These are phyloP conservation scores for Carex parvula DNA, from an alignment of 176 grass and related monocot genomes.

Conservation along the genomic window DNA sequence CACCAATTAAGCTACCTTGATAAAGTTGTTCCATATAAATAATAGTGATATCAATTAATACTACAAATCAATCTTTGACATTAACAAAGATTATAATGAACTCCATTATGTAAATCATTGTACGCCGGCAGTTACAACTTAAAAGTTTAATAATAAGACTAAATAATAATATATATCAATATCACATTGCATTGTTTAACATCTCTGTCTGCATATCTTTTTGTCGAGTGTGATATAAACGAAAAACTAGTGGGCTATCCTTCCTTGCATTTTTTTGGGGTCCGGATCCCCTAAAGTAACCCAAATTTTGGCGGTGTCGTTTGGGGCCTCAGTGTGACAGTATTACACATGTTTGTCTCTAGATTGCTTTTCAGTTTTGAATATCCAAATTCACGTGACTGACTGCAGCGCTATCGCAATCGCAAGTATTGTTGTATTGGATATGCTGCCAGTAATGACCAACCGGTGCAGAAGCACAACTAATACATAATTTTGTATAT, in stretches of 20 bases:
- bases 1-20: neutral
- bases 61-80: neutral
- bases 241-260: neutral
- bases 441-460: neutral
- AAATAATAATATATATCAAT: neutral
- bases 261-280: neutral
- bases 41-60: neutral
- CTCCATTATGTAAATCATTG: no score
- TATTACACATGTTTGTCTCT: slow-evolving; percentile 1
- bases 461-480: neutral
- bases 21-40: neutral
- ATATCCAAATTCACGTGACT: slow-evolving; percentile 22
- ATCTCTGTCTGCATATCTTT: neutral
- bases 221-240: neutral
- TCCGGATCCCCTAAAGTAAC: no score
- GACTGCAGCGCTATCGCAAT: neutral
- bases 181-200: neutral
- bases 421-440: slow-evolving; percentile 9
- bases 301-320: neutral
- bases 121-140: neutral
- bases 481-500: neutral
- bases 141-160: no score
- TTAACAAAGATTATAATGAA: neutral
- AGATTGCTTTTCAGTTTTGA: neutral
- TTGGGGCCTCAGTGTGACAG: neutral